Evolutionary conservation across 257 asterid genomes (phyloP).

Genomic region (Plantago ovata): DNA sequence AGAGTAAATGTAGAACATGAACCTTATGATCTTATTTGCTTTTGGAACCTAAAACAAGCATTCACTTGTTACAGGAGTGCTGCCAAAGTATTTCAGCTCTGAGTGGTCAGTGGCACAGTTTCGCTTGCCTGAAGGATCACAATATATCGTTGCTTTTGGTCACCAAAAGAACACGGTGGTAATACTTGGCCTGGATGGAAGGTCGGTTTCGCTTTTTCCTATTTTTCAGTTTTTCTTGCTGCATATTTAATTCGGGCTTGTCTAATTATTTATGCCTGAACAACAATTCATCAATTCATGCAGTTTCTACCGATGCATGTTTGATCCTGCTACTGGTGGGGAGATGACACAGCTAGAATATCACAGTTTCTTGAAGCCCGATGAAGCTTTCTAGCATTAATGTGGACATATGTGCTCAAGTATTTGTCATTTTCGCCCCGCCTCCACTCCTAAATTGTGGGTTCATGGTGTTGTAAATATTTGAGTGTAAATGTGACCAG

Average conservation of each 20-base stretch:
- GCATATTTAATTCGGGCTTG: too few species aligned
- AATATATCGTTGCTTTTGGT: slow-evolving; percentile 79
- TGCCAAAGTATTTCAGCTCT: slow-evolving; percentile 92
- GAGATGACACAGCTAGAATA: slow-evolving; percentile 87
- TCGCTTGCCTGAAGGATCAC: slow-evolving; percentile 81
- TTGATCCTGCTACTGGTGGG: slow-evolving; percentile 65
- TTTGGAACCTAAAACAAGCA: slow-evolving; percentile 8
- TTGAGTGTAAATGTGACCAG: too few species aligned
- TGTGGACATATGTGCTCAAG: too few species aligned
- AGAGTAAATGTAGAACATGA: too few species aligned
- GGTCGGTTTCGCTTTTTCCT: slow-evolving; percentile 37
- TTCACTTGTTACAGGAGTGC: slow-evolving; percentile 51
- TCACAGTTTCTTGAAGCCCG: slow-evolving; percentile 73
- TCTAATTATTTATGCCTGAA: too few species aligned
- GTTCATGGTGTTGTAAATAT: too few species aligned
- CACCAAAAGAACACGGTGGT: slow-evolving; percentile 80
- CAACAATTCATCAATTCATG: slow-evolving; percentile 12
- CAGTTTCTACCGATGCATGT: slow-evolving; percentile 82
- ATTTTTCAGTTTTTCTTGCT: too few species aligned
- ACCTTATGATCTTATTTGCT: slow-evolving; percentile 2
- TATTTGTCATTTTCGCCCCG: too few species aligned
- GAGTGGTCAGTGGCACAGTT: slow-evolving; percentile 97
- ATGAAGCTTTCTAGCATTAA: slow-evolving; percentile 41
- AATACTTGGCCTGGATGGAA: slow-evolving; percentile 93
- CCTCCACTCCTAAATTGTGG: too few species aligned